A percentile compares a stretch with the other conserved stretches of the same genome.
phyloP scores from a whole-genome alignment of 106 monocot species.

The Iris macrosiphon region DNA sequence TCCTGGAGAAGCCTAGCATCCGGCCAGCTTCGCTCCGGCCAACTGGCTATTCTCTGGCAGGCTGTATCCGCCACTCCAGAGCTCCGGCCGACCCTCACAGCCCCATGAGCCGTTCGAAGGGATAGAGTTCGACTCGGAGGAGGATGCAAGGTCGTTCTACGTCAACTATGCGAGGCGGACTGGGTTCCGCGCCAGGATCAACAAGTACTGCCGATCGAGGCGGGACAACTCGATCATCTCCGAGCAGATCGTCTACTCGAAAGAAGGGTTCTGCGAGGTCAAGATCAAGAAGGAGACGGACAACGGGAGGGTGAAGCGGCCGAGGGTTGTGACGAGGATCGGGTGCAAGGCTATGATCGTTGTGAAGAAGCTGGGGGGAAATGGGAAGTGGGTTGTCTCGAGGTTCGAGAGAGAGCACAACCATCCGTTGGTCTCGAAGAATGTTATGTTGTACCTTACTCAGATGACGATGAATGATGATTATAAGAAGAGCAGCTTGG shows the following conservation, averaged over 20 bases:
- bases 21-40: too few relatives aligned
- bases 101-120: conserved; percentile 38
- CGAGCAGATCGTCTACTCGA: conserved; percentile 39
- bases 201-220: conserved; percentile 36
- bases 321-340: conserved; percentile 29
- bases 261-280: conserved; percentile 35
- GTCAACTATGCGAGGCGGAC: conserved; percentile 27
- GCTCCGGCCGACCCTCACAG: too few relatives aligned
- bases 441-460: not conserved
- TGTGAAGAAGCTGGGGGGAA: conserved; percentile 24
- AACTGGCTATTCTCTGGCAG: too few relatives aligned
- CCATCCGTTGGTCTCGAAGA: conserved; percentile 13
- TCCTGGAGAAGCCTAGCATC: too few relatives aligned
- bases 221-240: conserved; percentile 49
- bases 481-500: not conserved
- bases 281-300: conserved; percentile 15
- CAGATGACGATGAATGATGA: not conserved
- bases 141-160: conserved; percentile 34
- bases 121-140: conserved; percentile 52
- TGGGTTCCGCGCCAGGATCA: conserved; percentile 44
- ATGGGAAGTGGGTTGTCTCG: conserved; percentile 42
- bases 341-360: conserved; percentile 52
- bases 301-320: conserved; percentile 23
- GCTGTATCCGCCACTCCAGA: too few relatives aligned
- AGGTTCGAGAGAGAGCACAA: conserved; percentile 47